Base-by-base conservation (phyloP, 164 flowering plant genomes). In the Liquidambar formosana region DNA sequence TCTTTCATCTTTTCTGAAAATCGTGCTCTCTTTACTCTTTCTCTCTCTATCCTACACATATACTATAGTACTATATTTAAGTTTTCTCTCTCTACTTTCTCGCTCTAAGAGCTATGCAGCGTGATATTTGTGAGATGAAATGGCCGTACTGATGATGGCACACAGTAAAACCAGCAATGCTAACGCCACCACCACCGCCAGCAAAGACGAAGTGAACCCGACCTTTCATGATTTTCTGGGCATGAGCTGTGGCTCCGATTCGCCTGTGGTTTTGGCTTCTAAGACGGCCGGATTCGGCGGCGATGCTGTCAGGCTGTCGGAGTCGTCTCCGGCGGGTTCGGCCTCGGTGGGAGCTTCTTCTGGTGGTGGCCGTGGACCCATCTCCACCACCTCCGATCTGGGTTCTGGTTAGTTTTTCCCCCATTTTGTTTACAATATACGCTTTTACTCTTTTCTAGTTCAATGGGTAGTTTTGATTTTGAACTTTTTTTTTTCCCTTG, bases 221-320 rank as follows among this genome's bases (percentile, higher is more conserved):
- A 69, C 83, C 70, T 85, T 86, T 54, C 92, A 90, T 72, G 96
- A 88, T 68, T 87, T 90, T 76, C 74, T 91, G 49, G 90, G 96
- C 67, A 73, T 71, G 68, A 85, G 74, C 44, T 75, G 75, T 71
- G 66, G 65, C 64, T 63, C 80, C 0, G 83, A 76, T 66, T 68
- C 78, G 0, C 69, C 83, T 56, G 49, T n/a, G 16, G 57, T 49
- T 72, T 28, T 63, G 33, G 63, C 70, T 47, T 62, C 80, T 28
- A 75, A 71, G 51, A 13, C 72, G 63, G 60, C 73, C 19, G 61
- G 61, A 27, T 62, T 54, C 10, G 76, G 71, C 18, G 59, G 48
- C 28, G 78, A 73, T 45, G 58, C n/a, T 48, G 53, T 43, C 41
- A 59, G 73, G 48, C 51, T 46, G 3, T 53, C 80, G 0, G 82